Evolutionary conservation across 148 eudicot species (phyloP).

Genomic region (Amaranthus hypochondriacus): DNA sequence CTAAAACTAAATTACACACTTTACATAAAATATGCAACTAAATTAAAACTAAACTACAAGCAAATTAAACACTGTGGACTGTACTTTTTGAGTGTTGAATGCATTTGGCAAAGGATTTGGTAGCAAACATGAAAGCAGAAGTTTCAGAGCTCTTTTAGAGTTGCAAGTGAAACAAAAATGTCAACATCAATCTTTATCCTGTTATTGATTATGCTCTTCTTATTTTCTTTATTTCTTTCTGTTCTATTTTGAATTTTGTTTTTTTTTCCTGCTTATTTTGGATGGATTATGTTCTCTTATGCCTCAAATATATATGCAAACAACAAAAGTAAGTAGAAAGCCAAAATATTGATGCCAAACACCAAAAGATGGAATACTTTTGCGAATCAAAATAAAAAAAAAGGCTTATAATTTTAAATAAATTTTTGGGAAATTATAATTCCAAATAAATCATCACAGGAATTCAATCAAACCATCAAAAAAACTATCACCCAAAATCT

Average conservation of each 20-base stretch:
- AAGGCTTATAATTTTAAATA: not conserved
- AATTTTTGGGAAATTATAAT: not conserved
- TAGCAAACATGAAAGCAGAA: not conserved
- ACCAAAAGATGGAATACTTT: not conserved
- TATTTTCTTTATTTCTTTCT: not conserved
- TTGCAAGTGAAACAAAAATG: conserved; percentile 10
- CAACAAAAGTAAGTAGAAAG: conserved; percentile 10
- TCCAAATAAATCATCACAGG: not conserved
- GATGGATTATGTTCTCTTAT: conserved; percentile 19
- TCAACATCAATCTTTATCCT: conserved; percentile 20
- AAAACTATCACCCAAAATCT: not conserved
- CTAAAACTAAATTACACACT: no score
- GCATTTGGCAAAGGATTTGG: no score
- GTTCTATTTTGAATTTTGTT: not conserved
- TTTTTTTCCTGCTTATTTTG: not conserved
- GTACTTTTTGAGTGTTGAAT: no score
- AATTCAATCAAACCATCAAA: not conserved
- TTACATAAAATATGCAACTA: no score
- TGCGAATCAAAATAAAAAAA: not conserved
- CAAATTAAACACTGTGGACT: no score
- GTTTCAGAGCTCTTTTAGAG: not conserved
- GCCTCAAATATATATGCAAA: conserved; percentile 10
- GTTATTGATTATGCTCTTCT: conserved; percentile 11
- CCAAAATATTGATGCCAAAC: not conserved
- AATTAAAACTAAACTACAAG: no score